Base-by-base conservation (phyloP, 179 eudicot genomes). In the Beta corolliflora region DNA sequence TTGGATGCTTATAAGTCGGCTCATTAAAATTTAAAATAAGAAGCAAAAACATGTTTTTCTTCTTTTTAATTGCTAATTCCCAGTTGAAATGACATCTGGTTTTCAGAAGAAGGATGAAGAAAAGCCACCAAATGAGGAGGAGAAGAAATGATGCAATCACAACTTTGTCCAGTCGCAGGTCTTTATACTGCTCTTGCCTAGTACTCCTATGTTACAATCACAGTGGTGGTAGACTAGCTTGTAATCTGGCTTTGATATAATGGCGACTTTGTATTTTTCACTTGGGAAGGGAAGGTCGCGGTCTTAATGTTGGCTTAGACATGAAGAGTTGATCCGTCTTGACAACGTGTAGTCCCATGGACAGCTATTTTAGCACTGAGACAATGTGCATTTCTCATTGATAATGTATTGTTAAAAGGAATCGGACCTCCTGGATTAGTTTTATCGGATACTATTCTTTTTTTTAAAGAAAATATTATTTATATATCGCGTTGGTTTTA, bases 71-170 rank as follows among this genome's bases (percentile, higher is more conserved):
- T 23, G 41, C 78, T 83, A 15, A 53, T n/a, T 18, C n/a, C 21
- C 9, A 53, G 25, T 9, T 54, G 70, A 50, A 12, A 29, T 71
- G 29, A 11, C 15, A 7, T n/a, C n/a, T 46, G 52, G 66, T 19
- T 84, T 88, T 86, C 91, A 89, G 88, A 93, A 89, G 77, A 89
- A 93, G 84, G 91, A 91, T 15, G 97, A 86, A 71, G 96, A 92
- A 70, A 86, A 93, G 86, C 90, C 84, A 80, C 87, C 93, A n/a
- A 85, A 84, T 14, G 94, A 93, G 76, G 94, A 91, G 78, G 97
- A 92, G 75, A 89, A 91, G 87, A 84, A 89, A 85, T 89, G 87
- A 89, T 81, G 61, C 63, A 70, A 15, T 44, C 21, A 60, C 41
- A 36, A 36, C 25, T 63, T 58, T 21, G 41, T 60, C 61, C 13